These are phyloP conservation scores for Globisporangium solare DNA, from an alignment of 352 stramenopile species.

Conservation along the genomic window DNA sequence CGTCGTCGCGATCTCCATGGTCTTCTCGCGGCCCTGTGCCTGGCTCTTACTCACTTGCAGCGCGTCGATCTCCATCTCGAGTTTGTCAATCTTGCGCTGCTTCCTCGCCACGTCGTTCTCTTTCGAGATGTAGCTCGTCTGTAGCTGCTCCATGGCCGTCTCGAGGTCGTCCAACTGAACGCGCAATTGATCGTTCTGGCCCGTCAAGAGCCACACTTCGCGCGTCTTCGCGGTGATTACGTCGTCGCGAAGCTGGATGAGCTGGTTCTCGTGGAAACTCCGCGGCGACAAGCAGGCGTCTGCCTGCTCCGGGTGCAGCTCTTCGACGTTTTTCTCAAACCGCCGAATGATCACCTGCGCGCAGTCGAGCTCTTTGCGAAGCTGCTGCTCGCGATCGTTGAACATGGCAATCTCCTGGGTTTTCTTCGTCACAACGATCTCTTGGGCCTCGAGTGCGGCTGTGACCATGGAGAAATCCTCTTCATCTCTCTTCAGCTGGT, in stretches of 20 bases:
- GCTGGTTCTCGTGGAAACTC: conserved; percentile 68
- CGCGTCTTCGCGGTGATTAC: conserved; percentile 62
- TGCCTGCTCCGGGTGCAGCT: conserved; percentile 29
- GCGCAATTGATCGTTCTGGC: conserved; percentile 61
- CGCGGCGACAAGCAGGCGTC: conserved; percentile 70
- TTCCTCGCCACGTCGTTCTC: conserved; percentile 56
- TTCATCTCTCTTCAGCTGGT: conserved; percentile 58
- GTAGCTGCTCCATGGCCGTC: conserved; percentile 51
- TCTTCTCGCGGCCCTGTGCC: conserved; percentile 50
- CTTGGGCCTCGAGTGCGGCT: conserved; percentile 45
- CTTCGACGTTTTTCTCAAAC: conserved; percentile 43
- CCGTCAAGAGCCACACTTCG: conserved; percentile 65
- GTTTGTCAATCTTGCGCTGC: conserved; percentile 49
- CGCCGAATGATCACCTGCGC: conserved; percentile 29
- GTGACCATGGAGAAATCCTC: conserved; percentile 62
- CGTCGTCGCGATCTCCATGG: conserved; percentile 69
- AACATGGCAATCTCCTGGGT: conserved; percentile 25
- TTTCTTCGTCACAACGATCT: conserved; percentile 35
- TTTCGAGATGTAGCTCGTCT: conserved; percentile 42
- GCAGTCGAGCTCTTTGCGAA: conserved; percentile 40
- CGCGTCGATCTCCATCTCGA: conserved; percentile 52
- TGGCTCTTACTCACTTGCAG: conserved; percentile 47
- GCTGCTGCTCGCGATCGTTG: conserved; percentile 27
- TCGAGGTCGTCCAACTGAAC: conserved; percentile 68
- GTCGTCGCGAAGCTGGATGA: conserved; percentile 72